Evolutionary conservation across 1,284 basidiomycete genomes (phyloP).

Genomic region (Malassezia vespertilionis): DNA sequence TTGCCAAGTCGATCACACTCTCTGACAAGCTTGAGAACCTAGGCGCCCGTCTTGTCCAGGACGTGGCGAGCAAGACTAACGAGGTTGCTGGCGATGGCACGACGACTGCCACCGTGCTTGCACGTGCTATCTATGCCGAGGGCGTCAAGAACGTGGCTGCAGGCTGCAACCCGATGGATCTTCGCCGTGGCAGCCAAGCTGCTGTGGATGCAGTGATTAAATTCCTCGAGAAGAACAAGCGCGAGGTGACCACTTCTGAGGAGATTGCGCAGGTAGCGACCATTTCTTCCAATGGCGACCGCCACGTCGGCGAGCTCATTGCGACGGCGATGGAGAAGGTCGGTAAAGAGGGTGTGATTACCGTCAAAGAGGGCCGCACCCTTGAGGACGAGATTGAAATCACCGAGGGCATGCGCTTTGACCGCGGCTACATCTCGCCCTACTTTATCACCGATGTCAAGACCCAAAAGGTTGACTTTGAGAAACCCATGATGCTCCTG

Average conservation of each 20-base stretch:
- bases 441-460: slow-evolving; percentile 99
- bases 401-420: slow-evolving; percentile 98
- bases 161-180: slow-evolving; percentile 98
- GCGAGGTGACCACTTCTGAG: slow-evolving; percentile 87
- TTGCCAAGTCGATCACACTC: slow-evolving; percentile 84
- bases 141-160: slow-evolving; percentile 99
- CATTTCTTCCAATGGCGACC: slow-evolving; percentile 94
- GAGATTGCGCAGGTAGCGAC: slow-evolving; percentile 98
- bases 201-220: slow-evolving; percentile 91
- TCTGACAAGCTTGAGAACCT: slow-evolving; percentile 98
- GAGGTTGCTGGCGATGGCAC: slow-evolving; percentile 96
- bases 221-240: slow-evolving; percentile 78
- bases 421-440: slow-evolving; percentile 94
- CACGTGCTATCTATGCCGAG: slow-evolving; percentile 92
- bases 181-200: slow-evolving; percentile 86
- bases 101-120: slow-evolving; percentile 91
- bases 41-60: slow-evolving; percentile 90
- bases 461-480: slow-evolving; percentile 88
- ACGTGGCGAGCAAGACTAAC: slow-evolving; percentile 92
- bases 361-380: slow-evolving; percentile 94
- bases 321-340: slow-evolving; percentile 99
- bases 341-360: slow-evolving; percentile 98
- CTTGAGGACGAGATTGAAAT: slow-evolving; percentile 97
- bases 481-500: slow-evolving; percentile 86
- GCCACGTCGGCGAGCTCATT: slow-evolving; percentile 85